Conservation (phyloP, 495 filamentous ascomycete species). For the Bacidia rubella region DNA sequence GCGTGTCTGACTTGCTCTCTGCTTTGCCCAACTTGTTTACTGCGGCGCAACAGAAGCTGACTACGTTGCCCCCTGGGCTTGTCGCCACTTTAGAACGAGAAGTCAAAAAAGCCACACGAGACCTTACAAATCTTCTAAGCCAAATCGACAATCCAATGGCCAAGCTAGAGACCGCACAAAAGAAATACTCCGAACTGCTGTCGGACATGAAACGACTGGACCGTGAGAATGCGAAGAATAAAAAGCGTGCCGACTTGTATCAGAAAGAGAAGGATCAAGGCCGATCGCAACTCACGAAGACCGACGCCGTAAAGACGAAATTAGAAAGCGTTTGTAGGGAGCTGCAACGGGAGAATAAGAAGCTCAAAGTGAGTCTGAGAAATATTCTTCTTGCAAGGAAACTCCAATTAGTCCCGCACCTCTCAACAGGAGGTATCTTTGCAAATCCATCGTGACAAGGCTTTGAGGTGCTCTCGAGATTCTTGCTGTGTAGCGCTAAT, state of each 20-base stretch:
- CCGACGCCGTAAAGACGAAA: conserved; percentile 77
- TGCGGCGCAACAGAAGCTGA: conserved; percentile 19
- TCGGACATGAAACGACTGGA: conserved; percentile 91
- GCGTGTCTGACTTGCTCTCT: conserved; percentile 16
- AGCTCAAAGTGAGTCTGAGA: conserved; percentile 65
- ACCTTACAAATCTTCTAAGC: conserved; percentile 65
- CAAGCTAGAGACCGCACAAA: conserved; percentile 75
- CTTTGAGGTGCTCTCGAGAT: not conserved
- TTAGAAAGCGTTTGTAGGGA: conserved; percentile 89
- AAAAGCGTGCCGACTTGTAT: conserved; percentile 84
- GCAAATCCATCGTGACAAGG: no score
- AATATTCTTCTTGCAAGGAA: not conserved
- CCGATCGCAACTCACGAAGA: conserved; percentile 76
- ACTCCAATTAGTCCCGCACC: not conserved
- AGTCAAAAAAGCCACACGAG: conserved; percentile 88
- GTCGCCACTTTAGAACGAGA: conserved; percentile 45
- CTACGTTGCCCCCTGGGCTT: conserved; percentile 16
- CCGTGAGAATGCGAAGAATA: conserved; percentile 84
- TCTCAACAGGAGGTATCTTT: not conserved
- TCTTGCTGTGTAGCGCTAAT: not conserved
- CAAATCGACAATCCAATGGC: conserved; percentile 62
- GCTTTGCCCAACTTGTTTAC: conserved; percentile 11
- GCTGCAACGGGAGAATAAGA: conserved; percentile 89
- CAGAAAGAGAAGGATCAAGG: conserved; percentile 94
- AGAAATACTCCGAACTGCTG: conserved; percentile 79